Conservation (phyloP, 2,329 filamentous ascomycete genomes). For the Aureobasidium sp. region DNA sequence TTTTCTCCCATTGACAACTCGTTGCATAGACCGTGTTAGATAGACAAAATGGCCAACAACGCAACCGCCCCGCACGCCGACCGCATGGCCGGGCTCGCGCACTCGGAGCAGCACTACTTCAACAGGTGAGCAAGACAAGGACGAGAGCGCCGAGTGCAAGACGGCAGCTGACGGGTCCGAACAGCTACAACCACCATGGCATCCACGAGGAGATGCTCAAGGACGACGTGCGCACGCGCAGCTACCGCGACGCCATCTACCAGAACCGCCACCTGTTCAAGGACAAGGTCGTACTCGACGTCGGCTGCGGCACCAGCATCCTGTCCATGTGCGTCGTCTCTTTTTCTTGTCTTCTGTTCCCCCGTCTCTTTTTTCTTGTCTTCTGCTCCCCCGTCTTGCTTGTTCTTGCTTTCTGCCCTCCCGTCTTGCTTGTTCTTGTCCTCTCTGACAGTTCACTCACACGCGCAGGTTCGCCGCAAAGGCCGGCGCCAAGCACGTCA, state of each 20-base stretch:
- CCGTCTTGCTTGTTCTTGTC: too few relatives aligned
- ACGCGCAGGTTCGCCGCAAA: conserved; percentile 86
- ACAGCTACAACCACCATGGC: conserved; percentile 50
- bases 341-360: background rate
- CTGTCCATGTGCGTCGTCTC: conserved; percentile 76
- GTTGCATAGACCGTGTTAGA: background rate
- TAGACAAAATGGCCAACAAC: conserved; percentile 25
- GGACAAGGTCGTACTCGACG: conserved; percentile 90
- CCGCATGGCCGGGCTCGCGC: conserved; percentile 64
- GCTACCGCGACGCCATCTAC: conserved; percentile 95
- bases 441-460: too few relatives aligned
- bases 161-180: conserved; percentile 22
- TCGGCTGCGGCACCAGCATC: conserved; percentile 94
- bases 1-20: background rate
- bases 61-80: conserved; percentile 18
- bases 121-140: too few relatives aligned
- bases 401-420: too few relatives aligned
- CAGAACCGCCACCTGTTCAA: conserved; percentile 94
- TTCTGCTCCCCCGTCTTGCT: too few relatives aligned
- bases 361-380: background rate
- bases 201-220: conserved; percentile 99
- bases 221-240: conserved; percentile 94
- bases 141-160: conserved; percentile 16
- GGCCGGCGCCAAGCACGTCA: conserved; percentile 95
- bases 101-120: conserved; percentile 98